Percentiles rank a stretch among this genome's conserved stretches.
Conservation (phyloP, 805 yeast species). For the Hanseniaspora pseudoguilliermondii region DNA sequence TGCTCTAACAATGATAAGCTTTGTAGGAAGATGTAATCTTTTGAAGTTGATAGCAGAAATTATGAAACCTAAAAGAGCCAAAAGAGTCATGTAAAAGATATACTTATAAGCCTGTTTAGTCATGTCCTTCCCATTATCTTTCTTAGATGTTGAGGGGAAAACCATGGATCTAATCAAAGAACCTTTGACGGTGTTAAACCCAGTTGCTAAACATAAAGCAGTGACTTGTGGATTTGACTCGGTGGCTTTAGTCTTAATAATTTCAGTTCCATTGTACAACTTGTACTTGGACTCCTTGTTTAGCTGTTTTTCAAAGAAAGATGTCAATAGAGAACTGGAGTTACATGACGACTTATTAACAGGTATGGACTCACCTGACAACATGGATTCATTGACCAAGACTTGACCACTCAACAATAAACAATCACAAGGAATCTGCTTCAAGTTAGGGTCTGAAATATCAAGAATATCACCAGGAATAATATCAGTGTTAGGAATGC, state of each 20-base stretch:
- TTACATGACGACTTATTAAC: slow-evolving; percentile 64
- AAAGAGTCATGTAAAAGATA: slow-evolving; percentile 82
- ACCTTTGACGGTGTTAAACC: slow-evolving; percentile 93
- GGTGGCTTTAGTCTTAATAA: slow-evolving; percentile 67
- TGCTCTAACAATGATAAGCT: slow-evolving; percentile 71
- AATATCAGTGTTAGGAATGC: slow-evolving; percentile 56
- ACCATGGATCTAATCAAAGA: slow-evolving; percentile 87
- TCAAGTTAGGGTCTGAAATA: slow-evolving; percentile 70
- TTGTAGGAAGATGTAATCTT: slow-evolving; percentile 54
- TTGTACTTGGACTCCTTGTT: slow-evolving; percentile 44
- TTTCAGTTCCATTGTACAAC: slow-evolving; percentile 77
- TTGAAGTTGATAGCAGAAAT: slow-evolving; percentile 76
- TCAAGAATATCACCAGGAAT: slow-evolving; percentile 96
- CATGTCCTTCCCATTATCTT: slow-evolving; percentile 49
- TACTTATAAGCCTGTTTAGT: slow-evolving; percentile 90
- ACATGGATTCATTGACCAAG: slow-evolving; percentile 93
- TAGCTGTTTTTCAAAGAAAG: neutral
- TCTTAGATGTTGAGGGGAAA: slow-evolving; percentile 71
- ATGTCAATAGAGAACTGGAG: slow-evolving; percentile 36
- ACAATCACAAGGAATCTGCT: slow-evolving; percentile 77
- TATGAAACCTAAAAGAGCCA: slow-evolving; percentile 75
- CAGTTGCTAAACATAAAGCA: slow-evolving; percentile 80
- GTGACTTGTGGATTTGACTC: slow-evolving; percentile 44
- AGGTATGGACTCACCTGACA: slow-evolving; percentile 97
- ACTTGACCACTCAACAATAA: slow-evolving; percentile 81